A percentile compares a stretch with the other conserved stretches of the same genome.
Conservation (phyloP, 2,329 filamentous ascomycete genomes). For the Fusarium chlamydosporum region DNA sequence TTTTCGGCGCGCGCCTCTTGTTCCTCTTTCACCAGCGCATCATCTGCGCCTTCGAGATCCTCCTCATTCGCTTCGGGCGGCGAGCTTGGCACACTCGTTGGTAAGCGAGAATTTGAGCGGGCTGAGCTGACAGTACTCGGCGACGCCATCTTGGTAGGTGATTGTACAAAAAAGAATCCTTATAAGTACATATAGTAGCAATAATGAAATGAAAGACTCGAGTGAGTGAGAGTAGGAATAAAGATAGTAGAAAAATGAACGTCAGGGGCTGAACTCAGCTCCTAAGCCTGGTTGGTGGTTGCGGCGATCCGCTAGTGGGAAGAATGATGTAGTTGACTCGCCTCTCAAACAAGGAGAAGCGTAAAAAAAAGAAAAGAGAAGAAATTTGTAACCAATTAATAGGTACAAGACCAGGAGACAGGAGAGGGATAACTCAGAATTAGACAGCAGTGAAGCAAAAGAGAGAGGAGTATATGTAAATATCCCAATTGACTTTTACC, state of each 20-base stretch:
- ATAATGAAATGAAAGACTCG: background rate
- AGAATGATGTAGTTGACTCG: conserved; percentile 49
- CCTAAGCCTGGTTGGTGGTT: conserved; percentile 20
- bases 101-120: conserved; percentile 50
- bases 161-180: background rate
- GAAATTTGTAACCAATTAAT: background rate
- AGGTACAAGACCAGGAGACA: background rate
- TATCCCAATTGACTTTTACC: background rate
- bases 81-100: conserved; percentile 58
- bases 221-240: background rate
- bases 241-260: background rate
- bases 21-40: conserved; percentile 56
- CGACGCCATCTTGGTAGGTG: conserved; percentile 51
- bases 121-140: conserved; percentile 52
- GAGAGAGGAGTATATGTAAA: background rate
- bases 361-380: conserved; percentile 26
- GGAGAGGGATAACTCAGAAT: background rate
- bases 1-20: conserved; percentile 55
- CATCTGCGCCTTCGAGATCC: conserved; percentile 47
- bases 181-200: too few relatives aligned
- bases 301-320: conserved; percentile 30
- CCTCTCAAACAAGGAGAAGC: conserved; percentile 18
- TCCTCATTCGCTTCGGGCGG: conserved; percentile 48
- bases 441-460: background rate
- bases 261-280: conserved; percentile 16